Conservation (phyloP, 768 basidiomycete species). For the Hygrophorus pudorinus region DNA sequence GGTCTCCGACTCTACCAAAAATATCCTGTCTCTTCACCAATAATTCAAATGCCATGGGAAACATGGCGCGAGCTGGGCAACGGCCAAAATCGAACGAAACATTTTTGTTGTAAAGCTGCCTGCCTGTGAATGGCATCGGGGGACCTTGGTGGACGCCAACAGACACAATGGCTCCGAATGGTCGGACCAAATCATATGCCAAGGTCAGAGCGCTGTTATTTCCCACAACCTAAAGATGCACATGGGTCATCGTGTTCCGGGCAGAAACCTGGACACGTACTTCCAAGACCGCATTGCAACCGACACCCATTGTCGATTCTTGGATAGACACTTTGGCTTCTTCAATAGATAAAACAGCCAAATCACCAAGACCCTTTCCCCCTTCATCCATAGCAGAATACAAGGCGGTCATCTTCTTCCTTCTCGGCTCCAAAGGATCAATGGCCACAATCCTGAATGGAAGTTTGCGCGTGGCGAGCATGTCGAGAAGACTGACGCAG, state of each 20-base stretch:
- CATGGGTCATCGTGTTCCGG: too few relatives aligned
- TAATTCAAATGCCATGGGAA: constrained; percentile 60
- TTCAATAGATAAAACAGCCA: constrained; percentile 41
- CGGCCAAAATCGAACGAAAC: constrained; percentile 74
- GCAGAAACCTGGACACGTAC: too few relatives aligned
- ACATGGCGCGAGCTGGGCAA: constrained; percentile 72
- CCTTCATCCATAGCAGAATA: constrained; percentile 38
- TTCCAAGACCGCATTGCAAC: constrained; percentile 61
- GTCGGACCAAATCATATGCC: constrained; percentile 60
- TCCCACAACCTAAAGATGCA: constrained; percentile 58
- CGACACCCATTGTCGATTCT: constrained; percentile 45
- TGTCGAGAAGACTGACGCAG: constrained; percentile 52
- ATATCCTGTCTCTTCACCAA: constrained; percentile 66
- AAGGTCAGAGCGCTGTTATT: constrained; percentile 52
- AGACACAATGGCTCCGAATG: constrained; percentile 67
- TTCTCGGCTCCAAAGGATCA: constrained; percentile 47
- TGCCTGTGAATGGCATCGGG: constrained; percentile 44
- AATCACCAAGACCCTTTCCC: constrained; percentile 36
- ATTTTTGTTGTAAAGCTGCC: constrained; percentile 65
- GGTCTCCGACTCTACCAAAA: constrained; percentile 59
- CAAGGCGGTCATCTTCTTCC: constrained; percentile 50
- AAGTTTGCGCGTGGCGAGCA: constrained; percentile 33
- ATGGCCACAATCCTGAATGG: constrained; percentile 52
- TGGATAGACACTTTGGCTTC: constrained; percentile 39
- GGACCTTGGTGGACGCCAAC: constrained; percentile 61